phyloP scores from a whole-genome alignment of 768 basidiomycete species.

The Tylopilus plumbeoviolaceoides region DNA sequence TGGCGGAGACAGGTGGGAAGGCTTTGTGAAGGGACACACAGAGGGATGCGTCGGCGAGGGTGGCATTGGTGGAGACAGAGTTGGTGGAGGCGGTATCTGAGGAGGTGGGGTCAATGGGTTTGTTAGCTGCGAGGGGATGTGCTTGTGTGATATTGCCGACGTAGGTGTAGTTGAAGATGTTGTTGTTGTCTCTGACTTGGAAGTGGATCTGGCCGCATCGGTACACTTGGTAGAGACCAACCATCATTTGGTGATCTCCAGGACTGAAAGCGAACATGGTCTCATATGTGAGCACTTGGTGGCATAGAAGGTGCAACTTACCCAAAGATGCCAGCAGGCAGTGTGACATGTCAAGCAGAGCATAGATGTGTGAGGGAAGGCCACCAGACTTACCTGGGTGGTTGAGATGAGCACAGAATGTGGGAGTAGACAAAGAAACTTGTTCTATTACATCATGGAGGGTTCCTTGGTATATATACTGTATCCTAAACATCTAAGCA shows the following conservation, averaged over 20 bases:
- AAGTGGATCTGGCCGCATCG: conserved; percentile 81
- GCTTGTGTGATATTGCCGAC: conserved; percentile 94
- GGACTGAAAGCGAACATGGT: conserved; percentile 46
- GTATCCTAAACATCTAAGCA: too few relatives aligned
- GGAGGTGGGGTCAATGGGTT: conserved; percentile 51
- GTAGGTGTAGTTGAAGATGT: conserved; percentile 95
- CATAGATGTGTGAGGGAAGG: too few relatives aligned
- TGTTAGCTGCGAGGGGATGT: conserved; percentile 91
- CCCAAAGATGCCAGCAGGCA: conserved; percentile 96
- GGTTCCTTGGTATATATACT: too few relatives aligned
- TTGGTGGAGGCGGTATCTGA: conserved; percentile 22
- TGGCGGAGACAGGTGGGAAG: conserved; percentile 58
- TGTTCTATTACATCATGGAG: too few relatives aligned
- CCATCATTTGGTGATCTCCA: conserved; percentile 84
- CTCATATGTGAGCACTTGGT: neutral
- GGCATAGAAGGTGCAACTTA: conserved; percentile 32
- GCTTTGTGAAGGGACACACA: conserved; percentile 43
- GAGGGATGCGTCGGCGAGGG: conserved; percentile 40
- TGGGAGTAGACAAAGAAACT: too few relatives aligned
- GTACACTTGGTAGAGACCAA: conserved; percentile 76
- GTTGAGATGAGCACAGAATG: too few relatives aligned
- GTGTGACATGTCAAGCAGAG: too few relatives aligned
- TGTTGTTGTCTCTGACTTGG: conserved; percentile 91
- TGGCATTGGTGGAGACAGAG: conserved; percentile 27
- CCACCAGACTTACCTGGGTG: too few relatives aligned